Conservation (phyloP, 176 grass and related monocot genomes). For the Musa beccarii region DNA sequence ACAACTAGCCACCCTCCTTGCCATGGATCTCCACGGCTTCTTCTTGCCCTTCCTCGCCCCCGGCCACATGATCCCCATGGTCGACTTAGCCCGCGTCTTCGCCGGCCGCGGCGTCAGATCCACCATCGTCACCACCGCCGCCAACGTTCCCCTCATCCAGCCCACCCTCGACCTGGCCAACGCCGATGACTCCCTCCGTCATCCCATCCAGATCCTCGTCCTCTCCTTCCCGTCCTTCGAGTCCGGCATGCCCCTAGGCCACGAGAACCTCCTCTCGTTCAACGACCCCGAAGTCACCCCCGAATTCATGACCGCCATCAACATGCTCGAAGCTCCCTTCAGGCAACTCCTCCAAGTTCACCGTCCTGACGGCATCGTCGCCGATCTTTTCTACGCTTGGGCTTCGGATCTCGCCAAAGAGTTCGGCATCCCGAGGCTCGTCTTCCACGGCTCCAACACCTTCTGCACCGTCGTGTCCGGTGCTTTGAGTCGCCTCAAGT, state of each 20-base stretch:
- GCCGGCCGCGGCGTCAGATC: conserved; percentile 37
- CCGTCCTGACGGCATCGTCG: conserved; percentile 5
- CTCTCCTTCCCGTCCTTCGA: conserved; percentile 35
- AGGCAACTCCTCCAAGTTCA: neutral
- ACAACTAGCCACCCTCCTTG: neutral
- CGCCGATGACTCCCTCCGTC: neutral
- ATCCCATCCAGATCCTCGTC: conserved; percentile 25
- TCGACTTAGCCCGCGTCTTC: conserved; percentile 46
- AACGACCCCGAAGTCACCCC: neutral
- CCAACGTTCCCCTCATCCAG: conserved; percentile 25
- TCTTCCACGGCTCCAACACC: conserved; percentile 21
- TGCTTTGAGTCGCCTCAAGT: neutral
- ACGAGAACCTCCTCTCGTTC: neutral
- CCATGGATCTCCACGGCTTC: conserved; percentile 37
- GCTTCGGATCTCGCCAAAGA: conserved; percentile 23
- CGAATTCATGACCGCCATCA: neutral
- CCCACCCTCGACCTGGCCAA: conserved; percentile 40
- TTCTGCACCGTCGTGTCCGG: neutral
- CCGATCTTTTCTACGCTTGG: conserved; percentile 22
- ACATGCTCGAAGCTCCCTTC: conserved; percentile 23
- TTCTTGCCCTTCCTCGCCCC: conserved; percentile 46
- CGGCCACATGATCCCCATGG: conserved; percentile 45
- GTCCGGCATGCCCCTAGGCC: neutral
- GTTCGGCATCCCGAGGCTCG: conserved; percentile 22
- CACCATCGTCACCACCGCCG: conserved; percentile 46